Evolutionary conservation across 2,329 filamentous ascomycete species (phyloP).

Genomic region (Ambrosiella xylebori): DNA sequence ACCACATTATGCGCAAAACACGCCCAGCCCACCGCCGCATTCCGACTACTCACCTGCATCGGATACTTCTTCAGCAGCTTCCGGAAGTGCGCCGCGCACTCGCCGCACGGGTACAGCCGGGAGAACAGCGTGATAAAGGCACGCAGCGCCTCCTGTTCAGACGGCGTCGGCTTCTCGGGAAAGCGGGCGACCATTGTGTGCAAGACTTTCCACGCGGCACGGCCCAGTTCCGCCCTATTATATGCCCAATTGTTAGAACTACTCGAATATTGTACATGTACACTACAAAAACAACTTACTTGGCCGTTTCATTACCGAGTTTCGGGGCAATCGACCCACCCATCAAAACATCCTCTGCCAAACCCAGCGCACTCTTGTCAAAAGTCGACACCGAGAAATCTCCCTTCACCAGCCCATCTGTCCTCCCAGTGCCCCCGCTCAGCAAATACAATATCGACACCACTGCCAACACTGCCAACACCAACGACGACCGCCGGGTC

Average conservation of each 20-base stretch:
- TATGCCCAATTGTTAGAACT: conserved; percentile 7
- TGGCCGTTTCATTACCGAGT: conserved; percentile 65
- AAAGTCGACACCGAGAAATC: conserved; percentile 15
- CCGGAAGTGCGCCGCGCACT: conserved; percentile 52
- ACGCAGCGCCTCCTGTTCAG: conserved; percentile 45
- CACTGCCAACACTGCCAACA: conserved; percentile 38
- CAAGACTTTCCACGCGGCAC: conserved; percentile 51
- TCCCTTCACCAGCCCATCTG: conserved; percentile 8
- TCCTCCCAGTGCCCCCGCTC: conserved; percentile 9
- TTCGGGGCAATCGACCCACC: conserved; percentile 64
- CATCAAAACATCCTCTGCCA: conserved; percentile 30
- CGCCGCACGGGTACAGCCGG: conserved; percentile 53
- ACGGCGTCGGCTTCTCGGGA: conserved; percentile 44
- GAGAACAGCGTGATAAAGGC: conserved; percentile 50
- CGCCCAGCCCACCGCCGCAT: conserved; percentile 48
- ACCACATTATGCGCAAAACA: conserved; percentile 53
- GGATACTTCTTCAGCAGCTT: conserved; percentile 43
- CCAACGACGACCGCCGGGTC: conserved; percentile 35
- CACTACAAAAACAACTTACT: conserved; percentile 30
- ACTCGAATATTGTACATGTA: neutral
- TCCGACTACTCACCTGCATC: conserved; percentile 46
- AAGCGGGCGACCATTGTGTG: conserved; percentile 56
- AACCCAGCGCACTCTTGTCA: conserved; percentile 27
- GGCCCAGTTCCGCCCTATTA: conserved; percentile 45
- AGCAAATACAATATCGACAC: conserved; percentile 42